Evolutionary conservation across 345 rosid species (phyloP).

Genomic region (Firmiana major): DNA sequence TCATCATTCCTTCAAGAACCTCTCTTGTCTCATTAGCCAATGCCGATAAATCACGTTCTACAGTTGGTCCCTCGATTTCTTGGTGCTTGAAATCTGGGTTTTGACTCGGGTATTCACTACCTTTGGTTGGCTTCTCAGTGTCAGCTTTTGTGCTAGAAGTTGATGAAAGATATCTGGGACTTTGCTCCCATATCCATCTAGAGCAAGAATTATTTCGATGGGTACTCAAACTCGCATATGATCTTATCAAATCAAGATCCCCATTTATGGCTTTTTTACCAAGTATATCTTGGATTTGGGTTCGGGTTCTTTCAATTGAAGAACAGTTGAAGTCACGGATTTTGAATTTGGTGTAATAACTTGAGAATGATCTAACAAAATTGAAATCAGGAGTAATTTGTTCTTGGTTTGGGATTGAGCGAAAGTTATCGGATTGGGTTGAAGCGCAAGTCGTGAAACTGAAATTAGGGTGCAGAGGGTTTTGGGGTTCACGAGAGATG

Average conservation of each 20-base stretch:
- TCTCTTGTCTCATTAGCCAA: slow-evolving; percentile 75
- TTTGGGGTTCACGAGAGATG: background rate
- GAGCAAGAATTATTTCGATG: slow-evolving; percentile 6
- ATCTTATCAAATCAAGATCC: slow-evolving; percentile 19
- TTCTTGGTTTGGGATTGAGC: background rate
- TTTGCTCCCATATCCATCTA: slow-evolving; percentile 20
- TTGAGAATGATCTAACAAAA: background rate
- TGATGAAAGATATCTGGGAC: slow-evolving; percentile 50
- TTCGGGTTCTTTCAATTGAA: background rate
- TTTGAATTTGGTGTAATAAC: background rate
- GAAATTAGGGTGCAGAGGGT: background rate
- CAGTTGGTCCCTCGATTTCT: slow-evolving; percentile 93
- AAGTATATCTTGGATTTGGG: background rate
- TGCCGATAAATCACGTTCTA: slow-evolving; percentile 74
- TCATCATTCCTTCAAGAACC: slow-evolving; percentile 70
- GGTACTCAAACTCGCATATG: slow-evolving; percentile 19
- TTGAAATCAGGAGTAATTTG: background rate
- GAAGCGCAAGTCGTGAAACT: background rate
- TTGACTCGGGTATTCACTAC: slow-evolving; percentile 37
- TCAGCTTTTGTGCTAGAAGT: slow-evolving; percentile 28
- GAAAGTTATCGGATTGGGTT: background rate
- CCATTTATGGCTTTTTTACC: background rate
- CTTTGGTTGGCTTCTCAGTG: slow-evolving; percentile 19
- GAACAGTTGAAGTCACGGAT: background rate
- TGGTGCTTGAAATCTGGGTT: slow-evolving; percentile 78